phyloP scores from a whole-genome alignment of 2,329 filamentous ascomycete species.

The Ophiosphaerella korrae region DNA sequence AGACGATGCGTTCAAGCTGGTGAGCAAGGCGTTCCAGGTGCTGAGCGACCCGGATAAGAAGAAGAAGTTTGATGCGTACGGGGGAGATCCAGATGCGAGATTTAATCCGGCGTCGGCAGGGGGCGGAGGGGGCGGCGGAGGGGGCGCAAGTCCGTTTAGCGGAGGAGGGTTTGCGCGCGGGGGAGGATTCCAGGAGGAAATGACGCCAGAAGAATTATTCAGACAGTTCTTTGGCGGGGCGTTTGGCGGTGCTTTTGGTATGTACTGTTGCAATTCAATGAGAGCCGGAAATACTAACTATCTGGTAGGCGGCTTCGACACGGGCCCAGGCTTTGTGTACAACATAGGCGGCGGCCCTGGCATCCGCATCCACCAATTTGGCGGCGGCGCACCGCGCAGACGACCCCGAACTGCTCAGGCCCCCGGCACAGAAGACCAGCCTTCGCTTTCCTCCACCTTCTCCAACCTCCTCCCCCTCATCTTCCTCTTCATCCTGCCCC shows the following conservation, averaged over 20 bases:
- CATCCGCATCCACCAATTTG: constrained; percentile 94
- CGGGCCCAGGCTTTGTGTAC: constrained; percentile 88
- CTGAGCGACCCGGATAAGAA: constrained; percentile 94
- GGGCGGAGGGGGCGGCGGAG: constrained; percentile 29
- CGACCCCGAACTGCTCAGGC: constrained; percentile 67
- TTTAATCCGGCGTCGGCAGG: constrained; percentile 67
- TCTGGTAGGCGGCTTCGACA: constrained; percentile 66
- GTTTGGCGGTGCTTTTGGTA: constrained; percentile 69
- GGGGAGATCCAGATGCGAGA: constrained; percentile 88
- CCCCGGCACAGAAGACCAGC: constrained; percentile 56
- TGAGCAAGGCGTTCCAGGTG: constrained; percentile 89
- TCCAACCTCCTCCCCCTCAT: constrained; percentile 84
- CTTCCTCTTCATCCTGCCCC: constrained; percentile 78
- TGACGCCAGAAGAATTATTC: constrained; percentile 96
- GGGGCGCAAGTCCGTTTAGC: constrained; percentile 64
- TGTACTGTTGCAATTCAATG: constrained; percentile 23
- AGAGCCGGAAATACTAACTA: constrained; percentile 5
- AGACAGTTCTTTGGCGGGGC: constrained; percentile 92
- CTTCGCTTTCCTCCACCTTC: constrained; percentile 60
- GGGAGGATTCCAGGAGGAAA: constrained; percentile 83
- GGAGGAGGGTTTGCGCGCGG: constrained; percentile 60
- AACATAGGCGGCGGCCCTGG: constrained; percentile 92
- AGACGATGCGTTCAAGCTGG: constrained; percentile 98
- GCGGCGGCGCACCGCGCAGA: constrained; percentile 75
- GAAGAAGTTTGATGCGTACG: constrained; percentile 83